Evolutionary conservation across 2,329 filamentous ascomycete genomes (phyloP), one percentile per base, ranked within the genome.

Genomic region (Cercospora citrullina): DNA sequence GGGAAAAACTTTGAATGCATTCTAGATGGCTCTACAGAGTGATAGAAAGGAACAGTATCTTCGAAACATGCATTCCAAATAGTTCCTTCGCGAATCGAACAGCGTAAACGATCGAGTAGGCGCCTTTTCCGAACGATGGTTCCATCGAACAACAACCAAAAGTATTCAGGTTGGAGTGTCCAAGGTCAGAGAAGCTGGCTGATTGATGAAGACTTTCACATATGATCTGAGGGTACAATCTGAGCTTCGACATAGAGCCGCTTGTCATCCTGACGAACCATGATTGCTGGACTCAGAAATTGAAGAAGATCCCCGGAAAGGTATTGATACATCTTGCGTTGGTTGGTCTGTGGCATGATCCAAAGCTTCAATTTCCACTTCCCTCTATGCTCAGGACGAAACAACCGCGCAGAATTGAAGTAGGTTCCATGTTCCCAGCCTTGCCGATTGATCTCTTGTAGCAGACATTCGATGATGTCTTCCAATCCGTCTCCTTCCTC

Each of bases 201-300:
- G 12, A 5, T 36, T 5, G 31, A 36, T 36, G 12, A 36, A 36
- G 31, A 14, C 31, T 36, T 36, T 36, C 31, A 23, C 30, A 18
- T 12, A 7, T 39, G 9, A 16, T 53, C 18, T 31, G 12, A 5
- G 23, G 66, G 23, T 12, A 70, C 36, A 14, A 70, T 30, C 42
- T 70, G 68, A n/a, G 68, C 68, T 57, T 70, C 68, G 4, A 68
- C 30, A 48, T 64, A 70, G 18, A 70, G 30, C 51, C 55, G 61
- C 36, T 66, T 66, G n/a, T 68, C 63, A n/a, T 7, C 61, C 16
- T 16, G 45, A 26, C 66, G 21, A 1, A 53, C 53, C 18, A 23
- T 30, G 2, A 55, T 4, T 14, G 63, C 45, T 1, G 60, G 28
- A n/a, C 65, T 63, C 42, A 70, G 23, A 51, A 66, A 70, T 36